Evolutionary conservation across 257 asterid genomes (phyloP).

Genomic region (Galeopsis tetrahit): DNA sequence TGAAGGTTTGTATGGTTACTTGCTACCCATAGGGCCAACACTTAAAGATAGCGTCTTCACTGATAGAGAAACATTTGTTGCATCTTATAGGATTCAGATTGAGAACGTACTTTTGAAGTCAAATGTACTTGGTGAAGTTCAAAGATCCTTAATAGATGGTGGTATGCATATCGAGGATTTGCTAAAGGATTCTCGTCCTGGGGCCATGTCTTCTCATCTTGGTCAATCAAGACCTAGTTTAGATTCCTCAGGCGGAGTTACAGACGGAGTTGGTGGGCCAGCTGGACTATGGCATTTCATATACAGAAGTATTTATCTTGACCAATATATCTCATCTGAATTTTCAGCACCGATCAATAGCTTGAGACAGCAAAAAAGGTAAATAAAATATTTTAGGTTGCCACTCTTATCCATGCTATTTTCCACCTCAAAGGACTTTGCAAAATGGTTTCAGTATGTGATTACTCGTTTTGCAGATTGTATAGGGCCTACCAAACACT

Average conservation of each 20-base stretch:
- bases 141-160: slow-evolving; percentile 84
- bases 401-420: slow-evolving; percentile 21
- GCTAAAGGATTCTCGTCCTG: slow-evolving; percentile 62
- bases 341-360: slow-evolving; percentile 83
- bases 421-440: slow-evolving; percentile 3
- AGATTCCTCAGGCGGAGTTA: slow-evolving; percentile 51
- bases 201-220: slow-evolving; percentile 56
- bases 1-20: slow-evolving; percentile 8
- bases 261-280: slow-evolving; percentile 85
- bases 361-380: slow-evolving; percentile 86
- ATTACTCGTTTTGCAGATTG: slow-evolving; percentile 54
- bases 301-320: slow-evolving; percentile 79
- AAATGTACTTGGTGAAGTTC: slow-evolving; percentile 86
- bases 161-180: slow-evolving; percentile 88
- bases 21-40: slow-evolving; percentile 16
- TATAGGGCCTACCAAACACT: slow-evolving; percentile 85
- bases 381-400: slow-evolving; percentile 29
- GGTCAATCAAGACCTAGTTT: slow-evolving; percentile 59
- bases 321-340: slow-evolving; percentile 93
- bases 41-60: slow-evolving; percentile 29
- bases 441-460: slow-evolving; percentile 17
- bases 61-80: slow-evolving; percentile 32
- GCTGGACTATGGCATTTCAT: slow-evolving; percentile 99
- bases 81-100: slow-evolving; percentile 69
- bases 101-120: slow-evolving; percentile 83